Percentiles rank a stretch among this genome's conserved stretches.
Evolutionary conservation across 2,329 filamentous ascomycete species (phyloP).

Genomic region (Apiospora kogelbergensis): DNA sequence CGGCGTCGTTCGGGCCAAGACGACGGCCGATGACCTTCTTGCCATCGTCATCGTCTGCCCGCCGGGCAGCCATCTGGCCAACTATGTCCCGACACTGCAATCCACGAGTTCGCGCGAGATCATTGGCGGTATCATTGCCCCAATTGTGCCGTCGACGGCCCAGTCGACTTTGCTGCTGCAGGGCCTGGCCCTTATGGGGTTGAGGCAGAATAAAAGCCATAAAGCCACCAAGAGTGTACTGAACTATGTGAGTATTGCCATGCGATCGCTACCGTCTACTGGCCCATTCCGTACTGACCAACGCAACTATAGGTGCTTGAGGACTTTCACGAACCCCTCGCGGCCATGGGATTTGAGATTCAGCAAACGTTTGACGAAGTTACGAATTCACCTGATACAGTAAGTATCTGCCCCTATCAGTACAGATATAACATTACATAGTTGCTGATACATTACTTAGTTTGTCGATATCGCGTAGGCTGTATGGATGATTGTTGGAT

Average conservation of each 20-base stretch:
- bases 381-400: conserved; percentile 33
- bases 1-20: conserved; percentile 81
- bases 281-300: conserved; percentile 9
- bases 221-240: conserved; percentile 72
- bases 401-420: conserved; percentile 18
- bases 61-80: conserved; percentile 64
- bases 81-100: conserved; percentile 68
- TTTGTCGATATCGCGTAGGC: background rate
- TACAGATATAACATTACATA: background rate
- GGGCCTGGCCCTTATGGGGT: conserved; percentile 76
- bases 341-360: conserved; percentile 33
- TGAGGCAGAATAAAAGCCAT: conserved; percentile 79
- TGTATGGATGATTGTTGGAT: background rate
- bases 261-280: background rate
- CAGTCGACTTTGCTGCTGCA: conserved; percentile 72
- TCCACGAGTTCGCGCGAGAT: conserved; percentile 50
- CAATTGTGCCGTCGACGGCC: conserved; percentile 68
- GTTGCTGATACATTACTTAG: background rate
- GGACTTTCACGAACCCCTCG: conserved; percentile 29
- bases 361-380: conserved; percentile 34
- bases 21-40: conserved; percentile 65
- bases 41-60: conserved; percentile 81
- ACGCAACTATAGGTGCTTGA: conserved; percentile 31
- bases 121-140: conserved; percentile 77
- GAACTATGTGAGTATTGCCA: conserved; percentile 67